A percentile compares a stretch with the other conserved stretches of the same genome.
Evolutionary conservation across 2,329 filamentous ascomycete species (phyloP).

Genomic region (Fusarium armeniacum): DNA sequence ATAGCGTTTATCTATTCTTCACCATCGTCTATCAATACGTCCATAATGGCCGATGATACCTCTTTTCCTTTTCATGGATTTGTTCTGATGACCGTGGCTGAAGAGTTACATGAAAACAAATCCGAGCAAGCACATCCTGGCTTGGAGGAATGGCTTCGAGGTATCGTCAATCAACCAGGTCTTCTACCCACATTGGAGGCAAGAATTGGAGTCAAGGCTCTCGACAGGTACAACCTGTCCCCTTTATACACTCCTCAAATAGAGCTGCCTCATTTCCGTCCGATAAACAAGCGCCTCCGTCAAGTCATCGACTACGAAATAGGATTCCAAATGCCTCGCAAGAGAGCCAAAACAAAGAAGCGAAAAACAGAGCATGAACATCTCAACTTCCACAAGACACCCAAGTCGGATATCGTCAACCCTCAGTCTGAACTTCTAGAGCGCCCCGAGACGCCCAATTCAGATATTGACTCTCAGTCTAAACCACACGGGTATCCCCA

Average conservation of each 20-base stretch:
- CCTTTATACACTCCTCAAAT: not conserved
- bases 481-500: too few relatives aligned
- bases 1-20: not conserved
- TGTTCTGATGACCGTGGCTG: not conserved
- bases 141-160: not conserved
- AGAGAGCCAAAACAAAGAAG: not conserved
- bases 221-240: not conserved
- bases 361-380: too few relatives aligned
- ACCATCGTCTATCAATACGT: not conserved
- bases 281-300: not conserved
- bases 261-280: not conserved
- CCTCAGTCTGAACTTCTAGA: not conserved
- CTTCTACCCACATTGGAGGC: not conserved
- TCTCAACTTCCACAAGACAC: not conserved
- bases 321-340: too few relatives aligned
- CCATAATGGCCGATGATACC: not conserved
- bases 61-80: not conserved
- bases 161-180: not conserved
- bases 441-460: not conserved
- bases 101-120: not conserved
- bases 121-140: not conserved
- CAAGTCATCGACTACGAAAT: not conserved
- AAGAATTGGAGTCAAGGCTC: not conserved
- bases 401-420: not conserved
- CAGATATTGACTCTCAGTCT: too few relatives aligned